A percentile compares a stretch with the other conserved stretches of the same genome.
phyloP scores from a whole-genome alignment of 495 filamentous ascomycete species.

The Cetradonia linearis region DNA sequence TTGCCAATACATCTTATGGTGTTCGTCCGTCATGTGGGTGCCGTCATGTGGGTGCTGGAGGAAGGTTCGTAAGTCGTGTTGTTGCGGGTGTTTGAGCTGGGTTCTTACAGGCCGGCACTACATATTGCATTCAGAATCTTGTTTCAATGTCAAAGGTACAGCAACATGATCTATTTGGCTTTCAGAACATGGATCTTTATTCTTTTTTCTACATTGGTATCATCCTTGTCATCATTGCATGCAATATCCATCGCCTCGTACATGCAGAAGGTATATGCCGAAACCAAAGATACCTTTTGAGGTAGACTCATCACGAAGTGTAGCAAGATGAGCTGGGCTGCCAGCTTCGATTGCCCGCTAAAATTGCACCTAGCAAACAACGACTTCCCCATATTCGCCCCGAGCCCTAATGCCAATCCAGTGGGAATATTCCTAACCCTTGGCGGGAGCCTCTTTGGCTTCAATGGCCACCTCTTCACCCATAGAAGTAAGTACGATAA shows the following conservation, averaged over 20 bases:
- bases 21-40: neutral
- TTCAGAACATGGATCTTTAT: neutral
- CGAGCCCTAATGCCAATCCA: neutral
- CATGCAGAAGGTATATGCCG: constrained; percentile 19
- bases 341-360: constrained; percentile 17
- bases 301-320: constrained; percentile 14
- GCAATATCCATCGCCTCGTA: constrained; percentile 21
- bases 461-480: constrained; percentile 87
- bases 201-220: constrained; percentile 24
- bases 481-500: constrained; percentile 91
- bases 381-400: neutral
- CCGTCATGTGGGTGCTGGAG: neutral
- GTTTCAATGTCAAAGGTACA: neutral
- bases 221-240: constrained; percentile 19
- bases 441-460: constrained; percentile 74
- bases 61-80: neutral
- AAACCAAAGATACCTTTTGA: constrained; percentile 19
- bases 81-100: too few species aligned
- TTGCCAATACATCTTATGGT: neutral
- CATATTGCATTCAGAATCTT: neutral
- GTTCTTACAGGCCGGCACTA: neutral
- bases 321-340: constrained; percentile 23
- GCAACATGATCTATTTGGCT: neutral
- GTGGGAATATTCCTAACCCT: constrained; percentile 10
- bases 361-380: constrained; percentile 9